Percentiles rank a stretch among this genome's conserved stretches.
Evolutionary conservation across 2,329 filamentous ascomycete genomes (phyloP).

Genomic region (Alternaria longipes): DNA sequence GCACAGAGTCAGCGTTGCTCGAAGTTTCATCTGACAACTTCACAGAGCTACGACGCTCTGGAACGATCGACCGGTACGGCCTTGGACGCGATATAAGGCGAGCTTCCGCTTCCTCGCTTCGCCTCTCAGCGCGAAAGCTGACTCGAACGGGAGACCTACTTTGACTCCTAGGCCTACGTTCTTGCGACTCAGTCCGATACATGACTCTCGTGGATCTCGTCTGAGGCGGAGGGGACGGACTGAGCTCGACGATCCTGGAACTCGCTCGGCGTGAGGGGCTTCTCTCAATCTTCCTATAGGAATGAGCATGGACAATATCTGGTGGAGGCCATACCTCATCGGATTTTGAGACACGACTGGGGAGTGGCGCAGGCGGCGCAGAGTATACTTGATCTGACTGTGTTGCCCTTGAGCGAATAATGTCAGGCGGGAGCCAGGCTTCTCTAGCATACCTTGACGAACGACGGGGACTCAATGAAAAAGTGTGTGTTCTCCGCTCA

Average conservation of each 20-base stretch:
- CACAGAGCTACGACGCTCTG: slow-evolving; percentile 26
- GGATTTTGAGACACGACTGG: slow-evolving; percentile 13
- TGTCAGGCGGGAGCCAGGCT: slow-evolving; percentile 31
- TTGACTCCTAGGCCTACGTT: slow-evolving; percentile 20
- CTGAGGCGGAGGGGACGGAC: slow-evolving; percentile 35
- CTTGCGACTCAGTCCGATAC: slow-evolving; percentile 29
- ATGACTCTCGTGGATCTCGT: slow-evolving; percentile 23
- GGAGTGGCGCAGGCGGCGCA: slow-evolving; percentile 7
- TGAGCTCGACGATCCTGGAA: slow-evolving; percentile 36
- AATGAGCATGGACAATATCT: slow-evolving; percentile 37
- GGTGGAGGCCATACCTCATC: slow-evolving; percentile 36
- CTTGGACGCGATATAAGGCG: slow-evolving; percentile 39
- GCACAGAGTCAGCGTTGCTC: slow-evolving; percentile 23
- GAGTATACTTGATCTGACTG: slow-evolving; percentile 4
- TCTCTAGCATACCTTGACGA: slow-evolving; percentile 27
- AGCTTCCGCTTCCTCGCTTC: slow-evolving; percentile 30
- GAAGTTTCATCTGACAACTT: slow-evolving; percentile 30
- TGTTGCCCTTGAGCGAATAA: slow-evolving; percentile 18
- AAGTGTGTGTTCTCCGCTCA: slow-evolving; percentile 23
- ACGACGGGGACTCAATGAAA: slow-evolving; percentile 33
- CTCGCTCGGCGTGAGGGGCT: slow-evolving; percentile 18
- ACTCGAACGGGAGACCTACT: slow-evolving; percentile 24
- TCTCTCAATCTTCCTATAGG: slow-evolving; percentile 23
- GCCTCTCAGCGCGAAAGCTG: slow-evolving; percentile 13
- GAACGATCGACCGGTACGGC: slow-evolving; percentile 32